Percentiles rank a stretch among this genome's conserved stretches.
phyloP scores from a whole-genome alignment of 2,329 filamentous ascomycete species.

The Diaporthe longicolla region DNA sequence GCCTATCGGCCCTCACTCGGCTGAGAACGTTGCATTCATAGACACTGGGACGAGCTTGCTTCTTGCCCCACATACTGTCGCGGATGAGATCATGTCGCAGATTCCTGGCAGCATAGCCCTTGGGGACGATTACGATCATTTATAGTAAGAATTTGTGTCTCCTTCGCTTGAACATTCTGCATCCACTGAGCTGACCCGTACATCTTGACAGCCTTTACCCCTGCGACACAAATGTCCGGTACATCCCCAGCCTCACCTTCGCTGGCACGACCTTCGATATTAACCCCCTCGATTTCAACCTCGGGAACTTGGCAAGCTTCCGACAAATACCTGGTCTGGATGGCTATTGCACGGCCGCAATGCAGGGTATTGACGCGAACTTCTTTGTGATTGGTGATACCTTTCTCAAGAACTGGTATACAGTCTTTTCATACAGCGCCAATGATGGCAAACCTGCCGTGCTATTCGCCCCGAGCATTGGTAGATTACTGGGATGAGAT shows the following conservation, averaged over 20 bases:
- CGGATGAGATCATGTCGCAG: not conserved
- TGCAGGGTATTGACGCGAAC: not conserved
- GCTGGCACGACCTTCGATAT: not conserved
- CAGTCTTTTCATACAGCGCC: conserved; percentile 9
- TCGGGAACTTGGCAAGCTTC: not conserved
- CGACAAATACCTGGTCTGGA: not conserved
- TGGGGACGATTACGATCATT: no score
- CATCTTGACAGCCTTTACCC: not conserved
- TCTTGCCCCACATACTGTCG: not conserved
- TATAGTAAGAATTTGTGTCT: no score
- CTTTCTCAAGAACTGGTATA: not conserved
- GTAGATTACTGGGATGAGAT: not conserved
- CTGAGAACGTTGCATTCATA: not conserved
- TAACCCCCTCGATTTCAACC: not conserved
- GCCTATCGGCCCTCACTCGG: not conserved
- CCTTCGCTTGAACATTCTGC: no score
- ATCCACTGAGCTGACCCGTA: not conserved
- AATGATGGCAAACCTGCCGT: conserved; percentile 6
- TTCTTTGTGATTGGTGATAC: not conserved
- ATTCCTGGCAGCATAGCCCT: not conserved
- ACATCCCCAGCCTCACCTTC: not conserved
- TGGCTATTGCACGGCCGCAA: not conserved
- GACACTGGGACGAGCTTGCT: not conserved
- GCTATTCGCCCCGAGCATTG: conserved; percentile 1
- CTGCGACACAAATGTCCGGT: not conserved